Evolutionary conservation across 257 asterid genomes (phyloP).

Genomic region (Craterostigma plantagineum): DNA sequence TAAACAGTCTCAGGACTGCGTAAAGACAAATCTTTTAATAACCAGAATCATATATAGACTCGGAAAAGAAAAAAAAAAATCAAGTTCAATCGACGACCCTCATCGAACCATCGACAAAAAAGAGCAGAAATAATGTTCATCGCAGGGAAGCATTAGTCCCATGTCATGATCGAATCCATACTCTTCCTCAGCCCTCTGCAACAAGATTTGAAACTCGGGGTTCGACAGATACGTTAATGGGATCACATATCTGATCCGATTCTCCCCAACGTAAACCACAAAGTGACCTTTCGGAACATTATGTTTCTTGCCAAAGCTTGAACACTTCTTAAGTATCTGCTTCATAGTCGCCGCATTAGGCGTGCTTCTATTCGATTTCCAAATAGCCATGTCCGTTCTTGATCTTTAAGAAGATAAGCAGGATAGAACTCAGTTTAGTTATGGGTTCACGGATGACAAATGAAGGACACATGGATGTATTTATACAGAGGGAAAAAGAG

Average conservation of each 20-base stretch:
- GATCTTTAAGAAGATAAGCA: too few relatives aligned
- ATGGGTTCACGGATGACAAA: too few relatives aligned
- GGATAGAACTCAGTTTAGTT: too few relatives aligned
- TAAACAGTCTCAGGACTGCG: too few relatives aligned
- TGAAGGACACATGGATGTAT: too few relatives aligned
- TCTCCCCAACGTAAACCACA: slow-evolving; percentile 40
- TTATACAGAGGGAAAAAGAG: too few relatives aligned
- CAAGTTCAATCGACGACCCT: too few relatives aligned
- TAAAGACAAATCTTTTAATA: too few relatives aligned
- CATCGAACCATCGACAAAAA: slow-evolving; percentile 20
- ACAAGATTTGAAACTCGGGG: slow-evolving; percentile 23
- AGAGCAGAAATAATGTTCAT: slow-evolving; percentile 25
- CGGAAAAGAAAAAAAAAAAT: too few relatives aligned
- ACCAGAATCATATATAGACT: too few relatives aligned
- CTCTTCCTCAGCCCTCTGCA: slow-evolving; percentile 38
- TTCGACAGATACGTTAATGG: slow-evolving; percentile 24
- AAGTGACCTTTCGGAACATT: slow-evolving; percentile 49
- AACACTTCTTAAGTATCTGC: slow-evolving; percentile 36
- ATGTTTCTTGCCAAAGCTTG: slow-evolving; percentile 26
- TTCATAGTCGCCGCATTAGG: slow-evolving; percentile 19
- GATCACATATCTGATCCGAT: slow-evolving; percentile 24
- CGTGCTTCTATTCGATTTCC: too few relatives aligned
- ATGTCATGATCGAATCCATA: slow-evolving; percentile 43
- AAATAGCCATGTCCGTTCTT: too few relatives aligned
- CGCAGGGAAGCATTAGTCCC: slow-evolving; percentile 47